These are phyloP conservation scores for Aspergillus ustus DNA, from an alignment of 2,329 filamentous ascomycete genomes.

Conservation along the genomic window DNA sequence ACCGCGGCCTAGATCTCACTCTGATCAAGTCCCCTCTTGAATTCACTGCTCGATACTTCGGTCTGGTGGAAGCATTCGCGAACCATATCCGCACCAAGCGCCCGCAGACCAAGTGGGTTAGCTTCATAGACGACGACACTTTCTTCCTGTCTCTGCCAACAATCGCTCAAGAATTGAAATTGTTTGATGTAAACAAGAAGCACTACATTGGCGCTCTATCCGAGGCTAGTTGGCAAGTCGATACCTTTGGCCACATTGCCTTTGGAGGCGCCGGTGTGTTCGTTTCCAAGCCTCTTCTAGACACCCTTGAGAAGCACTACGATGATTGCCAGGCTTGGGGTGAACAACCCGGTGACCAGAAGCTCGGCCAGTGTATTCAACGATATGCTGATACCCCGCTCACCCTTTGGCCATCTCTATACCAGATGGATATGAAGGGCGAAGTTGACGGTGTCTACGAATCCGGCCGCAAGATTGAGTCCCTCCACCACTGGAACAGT, in stretches of 20 bases:
- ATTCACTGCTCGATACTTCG: constrained; percentile 50
- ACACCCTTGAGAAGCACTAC: constrained; percentile 43
- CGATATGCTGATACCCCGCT: constrained; percentile 44
- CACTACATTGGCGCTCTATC: constrained; percentile 51
- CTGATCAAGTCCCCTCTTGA: constrained; percentile 46
- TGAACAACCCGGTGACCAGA: constrained; percentile 50
- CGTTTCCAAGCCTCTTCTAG: constrained; percentile 46
- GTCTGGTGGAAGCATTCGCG: constrained; percentile 46
- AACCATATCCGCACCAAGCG: constrained; percentile 44
- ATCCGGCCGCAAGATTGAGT: constrained; percentile 49
- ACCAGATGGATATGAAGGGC: constrained; percentile 51
- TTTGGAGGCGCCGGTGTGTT: constrained; percentile 53
- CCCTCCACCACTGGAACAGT: constrained; percentile 51
- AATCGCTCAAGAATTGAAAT: constrained; percentile 44
- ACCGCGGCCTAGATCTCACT: constrained; percentile 46
- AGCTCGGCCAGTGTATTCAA: constrained; percentile 49
- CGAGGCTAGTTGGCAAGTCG: constrained; percentile 50
- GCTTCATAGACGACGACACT: constrained; percentile 51
- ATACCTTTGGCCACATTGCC: constrained; percentile 49
- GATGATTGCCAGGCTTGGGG: constrained; percentile 49
- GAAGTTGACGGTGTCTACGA: constrained; percentile 49
- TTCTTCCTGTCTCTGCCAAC: constrained; percentile 48
- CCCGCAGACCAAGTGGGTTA: constrained; percentile 47
- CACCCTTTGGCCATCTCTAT: constrained; percentile 48
- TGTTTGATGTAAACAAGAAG: constrained; percentile 45